Evolutionary conservation across 2,329 filamentous ascomycete genomes (phyloP).

Genomic region (Ilyonectria mors-panacis): DNA sequence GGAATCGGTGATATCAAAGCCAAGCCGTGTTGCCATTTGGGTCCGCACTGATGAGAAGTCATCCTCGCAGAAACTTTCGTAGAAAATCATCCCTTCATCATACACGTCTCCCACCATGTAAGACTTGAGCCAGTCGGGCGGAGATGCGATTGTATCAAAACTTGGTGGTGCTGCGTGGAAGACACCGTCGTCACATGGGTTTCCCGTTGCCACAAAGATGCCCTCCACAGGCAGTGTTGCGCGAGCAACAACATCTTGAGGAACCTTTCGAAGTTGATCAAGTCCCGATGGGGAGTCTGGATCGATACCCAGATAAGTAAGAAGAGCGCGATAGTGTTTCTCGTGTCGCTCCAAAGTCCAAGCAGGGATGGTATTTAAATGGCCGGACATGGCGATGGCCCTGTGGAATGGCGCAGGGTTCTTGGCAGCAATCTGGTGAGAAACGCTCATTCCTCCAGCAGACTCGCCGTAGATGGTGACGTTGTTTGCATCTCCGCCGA

Average conservation of each 20-base stretch:
- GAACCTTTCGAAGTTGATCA: constrained; percentile 24
- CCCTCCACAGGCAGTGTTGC: constrained; percentile 33
- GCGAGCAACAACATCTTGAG: constrained; percentile 20
- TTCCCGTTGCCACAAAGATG: constrained; percentile 27
- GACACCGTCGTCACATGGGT: constrained; percentile 32
- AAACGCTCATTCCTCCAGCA: constrained; percentile 31
- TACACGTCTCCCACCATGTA: constrained; percentile 34
- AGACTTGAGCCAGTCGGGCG: constrained; percentile 27
- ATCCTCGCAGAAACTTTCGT: constrained; percentile 20
- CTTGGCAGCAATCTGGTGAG: constrained; percentile 25
- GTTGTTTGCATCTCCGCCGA: constrained; percentile 30
- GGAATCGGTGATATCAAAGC: background rate
- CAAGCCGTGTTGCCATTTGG: constrained; percentile 3
- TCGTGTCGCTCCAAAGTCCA: constrained; percentile 31
- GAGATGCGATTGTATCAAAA: constrained; percentile 14
- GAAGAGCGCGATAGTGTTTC: constrained; percentile 29
- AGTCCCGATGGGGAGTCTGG: constrained; percentile 22
- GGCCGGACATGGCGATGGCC: constrained; percentile 32
- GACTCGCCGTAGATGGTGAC: constrained; percentile 33
- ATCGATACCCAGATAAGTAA: constrained; percentile 30
- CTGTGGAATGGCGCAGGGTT: constrained; percentile 31
- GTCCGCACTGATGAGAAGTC: constrained; percentile 4
- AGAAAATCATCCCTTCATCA: constrained; percentile 37
- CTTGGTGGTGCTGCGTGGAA: constrained; percentile 19
- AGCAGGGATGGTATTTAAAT: constrained; percentile 28